These are phyloP conservation scores for Podospora bellae-mahoneyi DNA, from an alignment of 495 filamentous ascomycete species.

Conservation along the genomic window DNA sequence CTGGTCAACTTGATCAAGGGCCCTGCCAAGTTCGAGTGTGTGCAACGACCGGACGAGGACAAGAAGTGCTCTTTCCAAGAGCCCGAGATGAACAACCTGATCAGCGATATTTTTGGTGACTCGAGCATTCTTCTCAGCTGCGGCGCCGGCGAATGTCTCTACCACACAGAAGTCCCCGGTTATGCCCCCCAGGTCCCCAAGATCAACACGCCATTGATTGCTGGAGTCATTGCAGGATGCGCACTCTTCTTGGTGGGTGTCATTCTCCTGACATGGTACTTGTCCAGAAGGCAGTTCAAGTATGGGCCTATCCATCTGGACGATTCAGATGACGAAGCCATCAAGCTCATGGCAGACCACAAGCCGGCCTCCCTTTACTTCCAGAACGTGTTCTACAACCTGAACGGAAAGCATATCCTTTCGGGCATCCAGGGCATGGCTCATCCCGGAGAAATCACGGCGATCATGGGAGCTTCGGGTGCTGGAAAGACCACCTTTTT, in stretches of 20 bases:
- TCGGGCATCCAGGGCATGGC: slow-evolving; percentile 76
- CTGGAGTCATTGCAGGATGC: slow-evolving; percentile 84
- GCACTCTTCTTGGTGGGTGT: slow-evolving; percentile 82
- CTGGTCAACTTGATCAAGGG: slow-evolving; percentile 74
- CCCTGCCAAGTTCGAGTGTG: slow-evolving; percentile 75
- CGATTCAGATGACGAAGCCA: slow-evolving; percentile 84
- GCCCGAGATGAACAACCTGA: slow-evolving; percentile 84
- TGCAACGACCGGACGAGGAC: slow-evolving; percentile 56
- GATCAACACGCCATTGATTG: slow-evolving; percentile 96
- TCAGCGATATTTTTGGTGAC: slow-evolving; percentile 85
- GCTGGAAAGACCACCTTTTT: slow-evolving; percentile 97
- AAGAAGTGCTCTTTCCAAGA: slow-evolving; percentile 79
- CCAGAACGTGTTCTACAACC: slow-evolving; percentile 77
- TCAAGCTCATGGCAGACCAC: slow-evolving; percentile 83
- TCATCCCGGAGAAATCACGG: slow-evolving; percentile 84
- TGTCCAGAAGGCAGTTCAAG: slow-evolving; percentile 69
- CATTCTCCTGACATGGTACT: slow-evolving; percentile 81
- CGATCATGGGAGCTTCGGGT: slow-evolving; percentile 97
- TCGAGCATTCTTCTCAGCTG: slow-evolving; percentile 80
- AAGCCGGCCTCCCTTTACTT: slow-evolving; percentile 87
- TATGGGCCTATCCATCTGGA: slow-evolving; percentile 78
- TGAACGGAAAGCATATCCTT: slow-evolving; percentile 87
- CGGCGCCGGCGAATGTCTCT: slow-evolving; percentile 84
- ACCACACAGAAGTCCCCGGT: slow-evolving; percentile 86
- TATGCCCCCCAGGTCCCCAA: slow-evolving; percentile 84